Evolutionary conservation across 805 yeast genomes (phyloP).

Genomic region (Schwanniomyces polymorphus): DNA sequence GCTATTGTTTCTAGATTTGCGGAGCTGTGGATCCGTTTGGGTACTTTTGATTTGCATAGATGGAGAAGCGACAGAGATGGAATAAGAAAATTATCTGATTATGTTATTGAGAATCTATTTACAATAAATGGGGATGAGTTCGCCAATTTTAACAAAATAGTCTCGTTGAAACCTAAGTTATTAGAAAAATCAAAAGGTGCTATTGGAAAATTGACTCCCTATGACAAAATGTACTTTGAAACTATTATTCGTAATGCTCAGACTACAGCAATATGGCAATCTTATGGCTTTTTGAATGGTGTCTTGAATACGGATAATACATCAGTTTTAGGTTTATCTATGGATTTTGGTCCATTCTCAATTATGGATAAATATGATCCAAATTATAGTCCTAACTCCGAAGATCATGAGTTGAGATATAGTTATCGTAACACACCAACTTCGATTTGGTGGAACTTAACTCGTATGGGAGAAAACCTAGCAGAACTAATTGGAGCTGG

Average conservation of each 20-base stretch:
- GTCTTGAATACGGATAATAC: slow-evolving; percentile 95
- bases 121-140: slow-evolving; percentile 29
- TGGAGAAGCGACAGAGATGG: slow-evolving; percentile 70
- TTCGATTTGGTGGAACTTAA: slow-evolving; percentile 90
- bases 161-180: slow-evolving; percentile 18
- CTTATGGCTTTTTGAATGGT: slow-evolving; percentile 91
- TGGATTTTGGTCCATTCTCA: slow-evolving; percentile 95
- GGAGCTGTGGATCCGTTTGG: slow-evolving; percentile 82
- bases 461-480: slow-evolving; percentile 78
- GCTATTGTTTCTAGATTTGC: slow-evolving; percentile 86
- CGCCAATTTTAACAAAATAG: slow-evolving; percentile 22
- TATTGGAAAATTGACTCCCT: slow-evolving; percentile 49
- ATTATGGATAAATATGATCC: slow-evolving; percentile 86
- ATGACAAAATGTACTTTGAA: slow-evolving; percentile 71
- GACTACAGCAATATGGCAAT: slow-evolving; percentile 82
- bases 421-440: slow-evolving; percentile 83
- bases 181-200: slow-evolving; percentile 15
- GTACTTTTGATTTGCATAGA: slow-evolving; percentile 82
- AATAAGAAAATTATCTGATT: slow-evolving; percentile 64
- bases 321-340: slow-evolving; percentile 79
- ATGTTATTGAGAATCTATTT: slow-evolving; percentile 67
- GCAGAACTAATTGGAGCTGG: slow-evolving; percentile 82
- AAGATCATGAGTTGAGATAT: slow-evolving; percentile 71
- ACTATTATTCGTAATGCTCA: slow-evolving; percentile 72
- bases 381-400: slow-evolving; percentile 83